phyloP scores from a whole-genome alignment of 345 rosid species.

The Populus pruinosa region DNA sequence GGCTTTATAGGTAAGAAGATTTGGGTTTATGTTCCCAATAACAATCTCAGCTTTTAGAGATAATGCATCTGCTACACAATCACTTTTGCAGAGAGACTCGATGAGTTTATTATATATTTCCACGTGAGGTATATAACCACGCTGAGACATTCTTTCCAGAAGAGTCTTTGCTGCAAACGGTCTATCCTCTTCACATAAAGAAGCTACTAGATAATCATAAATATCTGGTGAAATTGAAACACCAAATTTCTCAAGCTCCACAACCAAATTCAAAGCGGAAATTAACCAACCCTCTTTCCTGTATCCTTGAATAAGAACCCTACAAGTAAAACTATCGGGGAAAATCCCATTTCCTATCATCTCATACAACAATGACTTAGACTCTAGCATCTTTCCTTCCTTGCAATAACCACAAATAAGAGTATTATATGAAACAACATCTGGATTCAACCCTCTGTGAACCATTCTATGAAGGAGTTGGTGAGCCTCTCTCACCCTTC shows the following conservation, averaged over 20 bases:
- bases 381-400: constrained; percentile 60
- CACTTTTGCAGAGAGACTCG: constrained; percentile 46
- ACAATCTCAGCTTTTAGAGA: constrained; percentile 52
- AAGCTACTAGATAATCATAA: constrained; percentile 47
- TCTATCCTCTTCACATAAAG: constrained; percentile 56
- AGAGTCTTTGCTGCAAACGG: constrained; percentile 88
- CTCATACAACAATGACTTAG: constrained; percentile 52
- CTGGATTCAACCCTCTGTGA: constrained; percentile 61
- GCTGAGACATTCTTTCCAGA: constrained; percentile 38
- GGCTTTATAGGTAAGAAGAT: constrained; percentile 40
- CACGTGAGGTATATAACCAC: constrained; percentile 41
- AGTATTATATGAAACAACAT: constrained; percentile 63
- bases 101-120: constrained; percentile 47
- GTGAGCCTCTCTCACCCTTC: constrained; percentile 73
- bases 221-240: constrained; percentile 45
- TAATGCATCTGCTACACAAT: constrained; percentile 48
- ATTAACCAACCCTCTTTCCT: constrained; percentile 49
- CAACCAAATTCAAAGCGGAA: constrained; percentile 72
- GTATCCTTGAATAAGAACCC: constrained; percentile 55
- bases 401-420: constrained; percentile 72
- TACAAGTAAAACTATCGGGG: constrained; percentile 62
- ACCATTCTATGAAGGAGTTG: constrained; percentile 72
- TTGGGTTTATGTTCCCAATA: constrained; percentile 26
- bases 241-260: constrained; percentile 58
- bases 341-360: constrained; percentile 62